Evolutionary conservation across 257 asterid species (phyloP).

Genomic region (Orobanche coerulescens): DNA sequence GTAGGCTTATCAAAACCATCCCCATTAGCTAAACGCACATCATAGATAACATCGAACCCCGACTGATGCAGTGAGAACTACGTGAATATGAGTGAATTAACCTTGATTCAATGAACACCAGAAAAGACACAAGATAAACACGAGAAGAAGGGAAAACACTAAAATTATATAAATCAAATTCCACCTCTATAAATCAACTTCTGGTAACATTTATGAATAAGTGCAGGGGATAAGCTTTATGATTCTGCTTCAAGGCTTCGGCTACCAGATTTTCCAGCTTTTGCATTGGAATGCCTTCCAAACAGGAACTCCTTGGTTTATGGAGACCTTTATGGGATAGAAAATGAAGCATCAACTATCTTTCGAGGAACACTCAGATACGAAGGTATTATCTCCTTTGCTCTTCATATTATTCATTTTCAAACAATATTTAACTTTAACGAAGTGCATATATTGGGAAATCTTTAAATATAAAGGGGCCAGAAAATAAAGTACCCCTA

Average conservation of each 20-base stretch:
- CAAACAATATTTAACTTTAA: not conserved
- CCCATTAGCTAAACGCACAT: too few species aligned
- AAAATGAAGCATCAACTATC: conserved; percentile 73
- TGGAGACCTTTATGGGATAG: conserved; percentile 78
- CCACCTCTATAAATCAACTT: too few species aligned
- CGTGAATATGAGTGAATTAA: too few species aligned
- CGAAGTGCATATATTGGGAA: not conserved
- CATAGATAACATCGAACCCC: too few species aligned
- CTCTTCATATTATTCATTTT: not conserved
- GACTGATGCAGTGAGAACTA: too few species aligned
- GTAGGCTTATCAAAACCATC: too few species aligned
- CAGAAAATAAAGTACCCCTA: not conserved
- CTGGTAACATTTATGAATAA: conserved; percentile 3
- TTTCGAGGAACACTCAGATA: conserved; percentile 93
- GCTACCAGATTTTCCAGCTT: conserved; percentile 76
- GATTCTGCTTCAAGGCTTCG: conserved; percentile 78
- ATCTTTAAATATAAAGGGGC: too few species aligned
- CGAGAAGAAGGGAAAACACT: too few species aligned
- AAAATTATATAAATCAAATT: too few species aligned
- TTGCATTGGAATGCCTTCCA: conserved; percentile 94
- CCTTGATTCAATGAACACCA: too few species aligned
- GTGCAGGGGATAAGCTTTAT: conserved; percentile 74
- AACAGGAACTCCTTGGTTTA: conserved; percentile 80
- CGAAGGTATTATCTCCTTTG: conserved; percentile 50
- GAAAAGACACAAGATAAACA: too few species aligned